Conservation (phyloP, 2,329 filamentous ascomycete species). For the Trichoderma aggressivum region DNA sequence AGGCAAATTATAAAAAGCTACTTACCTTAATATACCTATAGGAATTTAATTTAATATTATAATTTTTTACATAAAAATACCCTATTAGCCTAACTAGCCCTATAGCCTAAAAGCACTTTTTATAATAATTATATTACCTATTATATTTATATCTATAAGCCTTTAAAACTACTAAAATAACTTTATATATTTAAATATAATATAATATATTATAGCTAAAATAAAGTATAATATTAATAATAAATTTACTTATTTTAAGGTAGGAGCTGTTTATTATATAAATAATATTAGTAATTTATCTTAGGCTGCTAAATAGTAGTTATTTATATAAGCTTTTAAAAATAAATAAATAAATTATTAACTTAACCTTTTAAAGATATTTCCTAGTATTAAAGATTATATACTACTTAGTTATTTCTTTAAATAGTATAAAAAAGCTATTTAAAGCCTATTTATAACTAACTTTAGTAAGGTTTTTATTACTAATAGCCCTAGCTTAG, state of each 20-base stretch:
- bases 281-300: neutral
- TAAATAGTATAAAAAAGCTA: neutral
- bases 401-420: neutral
- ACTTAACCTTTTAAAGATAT: neutral
- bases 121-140: too few relatives aligned
- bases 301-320: neutral
- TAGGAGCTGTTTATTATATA: neutral
- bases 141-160: too few relatives aligned
- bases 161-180: neutral
- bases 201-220: neutral
- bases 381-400: neutral
- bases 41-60: too few relatives aligned
- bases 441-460: neutral
- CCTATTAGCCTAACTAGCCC: too few relatives aligned
- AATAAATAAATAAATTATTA: neutral
- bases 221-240: neutral
- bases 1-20: too few relatives aligned
- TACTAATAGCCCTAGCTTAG: neutral
- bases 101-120: too few relatives aligned
- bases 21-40: too few relatives aligned
- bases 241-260: neutral
- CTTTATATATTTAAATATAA: neutral
- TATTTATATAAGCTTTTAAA: neutral
- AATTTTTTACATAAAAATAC: too few relatives aligned
- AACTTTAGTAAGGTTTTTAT: too few relatives aligned